A percentile compares a stretch with the other conserved stretches of the same genome.
Evolutionary conservation across 768 basidiomycete genomes (phyloP).

Genomic region (Psilocybe cyanescens): DNA sequence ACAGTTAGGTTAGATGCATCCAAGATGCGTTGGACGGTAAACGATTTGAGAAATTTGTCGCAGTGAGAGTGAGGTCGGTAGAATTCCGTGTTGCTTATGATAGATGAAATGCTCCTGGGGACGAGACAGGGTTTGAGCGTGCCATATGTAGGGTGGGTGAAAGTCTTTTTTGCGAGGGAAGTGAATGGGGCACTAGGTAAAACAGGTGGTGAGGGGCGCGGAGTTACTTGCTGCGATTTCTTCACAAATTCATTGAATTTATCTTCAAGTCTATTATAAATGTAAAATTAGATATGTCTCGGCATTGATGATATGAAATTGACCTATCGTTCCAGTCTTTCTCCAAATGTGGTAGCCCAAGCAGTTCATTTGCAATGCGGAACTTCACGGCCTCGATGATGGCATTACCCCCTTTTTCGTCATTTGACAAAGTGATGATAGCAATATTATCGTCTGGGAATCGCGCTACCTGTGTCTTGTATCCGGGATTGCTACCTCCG

Average conservation of each 20-base stretch:
- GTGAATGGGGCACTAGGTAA: constrained; percentile 25
- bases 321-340: constrained; percentile 45
- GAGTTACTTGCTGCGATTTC: constrained; percentile 25
- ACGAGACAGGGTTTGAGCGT: constrained; percentile 36
- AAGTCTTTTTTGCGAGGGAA: constrained; percentile 29
- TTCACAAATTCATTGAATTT: constrained; percentile 22
- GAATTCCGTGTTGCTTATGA: neutral
- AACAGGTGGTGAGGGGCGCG: constrained; percentile 25
- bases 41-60: constrained; percentile 22
- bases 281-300: neutral
- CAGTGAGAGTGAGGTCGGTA: constrained; percentile 20
- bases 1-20: constrained; percentile 23
- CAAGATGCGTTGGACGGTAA: constrained; percentile 34
- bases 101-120: constrained; percentile 11
- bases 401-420: constrained; percentile 33
- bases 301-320: neutral
- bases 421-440: constrained; percentile 43
- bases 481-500: constrained; percentile 45
- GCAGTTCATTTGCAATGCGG: constrained; percentile 39
- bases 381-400: constrained; percentile 41
- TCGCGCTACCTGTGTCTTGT: constrained; percentile 30
- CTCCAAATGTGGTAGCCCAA: constrained; percentile 27
- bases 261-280: constrained; percentile 30
- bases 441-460: constrained; percentile 43
- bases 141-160: constrained; percentile 40